Evolutionary conservation across 2,329 filamentous ascomycete species (phyloP).

Genomic region (Penicillium sclerotiorum): DNA sequence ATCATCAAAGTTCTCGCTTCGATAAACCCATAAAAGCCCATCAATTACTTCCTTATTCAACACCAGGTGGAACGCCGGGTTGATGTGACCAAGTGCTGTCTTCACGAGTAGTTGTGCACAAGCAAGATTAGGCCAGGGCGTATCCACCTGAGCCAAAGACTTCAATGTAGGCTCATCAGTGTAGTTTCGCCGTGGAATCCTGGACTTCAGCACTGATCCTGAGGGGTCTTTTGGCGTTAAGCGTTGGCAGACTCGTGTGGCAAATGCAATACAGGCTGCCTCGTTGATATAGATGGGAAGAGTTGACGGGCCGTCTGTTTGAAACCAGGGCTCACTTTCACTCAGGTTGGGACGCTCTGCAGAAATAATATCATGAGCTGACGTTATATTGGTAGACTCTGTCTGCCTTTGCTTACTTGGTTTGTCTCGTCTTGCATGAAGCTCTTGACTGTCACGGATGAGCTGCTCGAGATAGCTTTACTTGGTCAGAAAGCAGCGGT

Average conservation of each 20-base stretch:
- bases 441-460: constrained; percentile 10
- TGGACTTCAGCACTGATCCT: constrained; percentile 17
- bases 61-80: constrained; percentile 31
- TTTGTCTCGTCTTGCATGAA: not conserved
- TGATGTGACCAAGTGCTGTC: constrained; percentile 33
- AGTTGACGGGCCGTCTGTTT: constrained; percentile 17
- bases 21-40: constrained; percentile 34
- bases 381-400: not conserved
- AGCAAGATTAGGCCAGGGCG: constrained; percentile 31
- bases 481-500: not conserved
- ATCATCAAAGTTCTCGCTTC: constrained; percentile 22
- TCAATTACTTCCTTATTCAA: constrained; percentile 37
- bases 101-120: constrained; percentile 33
- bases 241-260: constrained; percentile 34
- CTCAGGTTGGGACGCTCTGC: not conserved
- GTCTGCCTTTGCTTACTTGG: not conserved
- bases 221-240: constrained; percentile 18
- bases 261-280: constrained; percentile 38
- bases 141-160: constrained; percentile 13
- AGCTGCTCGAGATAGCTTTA: constrained; percentile 12
- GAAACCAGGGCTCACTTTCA: constrained; percentile 21
- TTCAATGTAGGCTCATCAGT: constrained; percentile 20
- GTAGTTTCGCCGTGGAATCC: constrained; percentile 28
- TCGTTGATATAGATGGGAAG: constrained; percentile 33
- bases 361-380: not conserved